These are phyloP conservation scores for Chaetomidium leptoderma DNA, from an alignment of 495 filamentous ascomycete genomes.

Conservation along the genomic window DNA sequence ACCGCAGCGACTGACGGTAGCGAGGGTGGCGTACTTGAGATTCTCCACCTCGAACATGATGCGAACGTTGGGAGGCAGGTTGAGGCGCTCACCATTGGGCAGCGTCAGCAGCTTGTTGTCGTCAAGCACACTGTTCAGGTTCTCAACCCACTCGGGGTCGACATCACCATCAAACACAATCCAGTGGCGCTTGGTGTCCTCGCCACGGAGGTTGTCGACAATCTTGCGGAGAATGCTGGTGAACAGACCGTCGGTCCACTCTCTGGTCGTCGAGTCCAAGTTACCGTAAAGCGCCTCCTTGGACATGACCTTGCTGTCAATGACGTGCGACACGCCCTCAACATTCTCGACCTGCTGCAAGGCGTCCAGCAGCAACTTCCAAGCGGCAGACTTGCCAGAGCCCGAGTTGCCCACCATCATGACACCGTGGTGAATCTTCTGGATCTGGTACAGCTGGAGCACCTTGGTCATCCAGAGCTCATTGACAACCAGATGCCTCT, in stretches of 20 bases:
- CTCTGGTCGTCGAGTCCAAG: slow-evolving; percentile 90
- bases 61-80: slow-evolving; percentile 86
- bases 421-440: slow-evolving; percentile 95
- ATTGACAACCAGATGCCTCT: slow-evolving; percentile 79
- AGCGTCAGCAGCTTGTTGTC: slow-evolving; percentile 97
- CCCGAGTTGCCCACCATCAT: slow-evolving; percentile 99
- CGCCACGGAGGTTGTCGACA: slow-evolving; percentile 95
- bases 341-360: slow-evolving; percentile 84
- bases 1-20: slow-evolving; percentile 96
- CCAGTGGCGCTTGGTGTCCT: slow-evolving; percentile 96
- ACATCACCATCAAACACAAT: slow-evolving; percentile 99
- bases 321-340: slow-evolving; percentile 94
- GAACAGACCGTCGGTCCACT: slow-evolving; percentile 98
- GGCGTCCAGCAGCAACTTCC: slow-evolving; percentile 91
- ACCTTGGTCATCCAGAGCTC: slow-evolving; percentile 97
- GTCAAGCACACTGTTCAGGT: slow-evolving; percentile 97
- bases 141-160: slow-evolving; percentile 99
- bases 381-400: slow-evolving; percentile 89
- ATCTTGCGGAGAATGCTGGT: slow-evolving; percentile 97
- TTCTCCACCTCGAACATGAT: slow-evolving; percentile 99
- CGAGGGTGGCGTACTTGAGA: slow-evolving; percentile 94
- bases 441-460: slow-evolving; percentile 94
- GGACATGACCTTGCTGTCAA: slow-evolving; percentile 99
- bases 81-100: slow-evolving; percentile 95
- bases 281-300: slow-evolving; percentile 95